Evolutionary conservation across 2,329 filamentous ascomycete species (phyloP), one percentile per base, ranked within the genome.

Genomic region (Leptographium procerum): DNA sequence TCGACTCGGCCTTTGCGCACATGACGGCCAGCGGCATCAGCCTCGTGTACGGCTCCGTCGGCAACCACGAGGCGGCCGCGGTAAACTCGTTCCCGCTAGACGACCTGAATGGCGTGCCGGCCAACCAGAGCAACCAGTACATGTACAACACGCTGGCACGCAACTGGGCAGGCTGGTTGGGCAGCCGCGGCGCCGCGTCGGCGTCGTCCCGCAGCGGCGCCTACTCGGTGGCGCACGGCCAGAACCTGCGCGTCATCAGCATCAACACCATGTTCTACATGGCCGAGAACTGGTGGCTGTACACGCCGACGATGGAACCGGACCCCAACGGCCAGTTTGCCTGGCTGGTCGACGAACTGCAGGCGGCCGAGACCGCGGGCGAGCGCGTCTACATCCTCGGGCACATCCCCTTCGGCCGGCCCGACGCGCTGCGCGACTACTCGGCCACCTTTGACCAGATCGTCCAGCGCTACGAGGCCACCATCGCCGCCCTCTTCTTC

Each of bases 261-360:
- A 71, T 83, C 63, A 83, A 80, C 70, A 82, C 78, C 29, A 81
- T 82, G 65, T 68, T 82, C 61, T 82, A 78, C 68, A 83, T 83
- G 65, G 74, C 72, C 14, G 70, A 76, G 59, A 83, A 84, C 69
- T 81, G 79, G 64, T 79, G 75, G 70, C 66, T 80, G 43, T 84
- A 81, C 64, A 71, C 75, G 61, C 71, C 75, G 45, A 70, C 72
- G 1, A 76, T 81, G 71, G 68, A 75, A 45, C 65, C 65, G n/a
- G 80, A 83, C 63, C 80, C 80, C 1, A 73, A 73, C 64, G 70
- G 70, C 8, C 76, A 82, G 65, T 69, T 83, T 2, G 69, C 71
- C n/a, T 83, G 79, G 79, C 71, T 84, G 8, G 74, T 79, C 2
- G 59, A 63, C 10, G 75, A 83, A 63, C 75, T 84, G 0, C 72